Base-by-base conservation (phyloP, 2,329 filamentous ascomycete genomes). In the Talaromyces piceae region DNA sequence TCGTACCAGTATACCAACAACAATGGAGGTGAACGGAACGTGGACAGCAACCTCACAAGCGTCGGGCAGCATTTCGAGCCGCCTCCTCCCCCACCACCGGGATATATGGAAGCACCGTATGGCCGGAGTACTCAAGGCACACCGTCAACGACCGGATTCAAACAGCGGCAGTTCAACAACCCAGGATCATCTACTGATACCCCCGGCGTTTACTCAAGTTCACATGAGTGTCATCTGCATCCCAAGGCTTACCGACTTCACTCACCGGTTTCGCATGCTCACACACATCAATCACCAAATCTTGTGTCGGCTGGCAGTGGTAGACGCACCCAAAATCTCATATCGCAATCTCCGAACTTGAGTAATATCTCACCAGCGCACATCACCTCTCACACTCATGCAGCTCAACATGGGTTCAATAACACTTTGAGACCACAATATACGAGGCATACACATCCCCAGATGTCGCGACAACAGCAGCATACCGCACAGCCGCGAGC, bases 251-350 rank as follows among this genome's bases (percentile, higher is more conserved):
- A 22, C 37, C 47, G 16, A 33, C 20, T 49, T 26, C 46, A 4
- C 23, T 49, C 12, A 37, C n/a, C n/a, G n/a, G n/a, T n/a, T n/a
- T n/a, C n/a, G n/a, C n/a, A n/a, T n/a, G n/a, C n/a, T n/a, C n/a
- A n/a, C n/a, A n/a, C n/a, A 33, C 25, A 45, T 30, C 3, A 49
- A 53, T 25, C 33, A 23, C 22, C 44, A 44, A 27, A 18, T 28
- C n/a, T n/a, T n/a, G n/a, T n/a, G n/a, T n/a, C n/a, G n/a, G n/a
- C n/a, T n/a, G n/a, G n/a, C n/a, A n/a, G n/a, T 54, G 39, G 48
- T 41, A 12, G 50, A 54, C 23, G 51, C 39, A 18, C 47, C 51
- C n/a, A n/a, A n/a, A n/a, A n/a, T n/a, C n/a, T n/a, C n/a, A n/a
- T n/a, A n/a, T n/a, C n/a, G 7, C 46, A 49, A 16, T 31, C 43